Evolutionary conservation across 1,284 basidiomycete genomes (phyloP).

Genomic region (Leccinum fuscescens): DNA sequence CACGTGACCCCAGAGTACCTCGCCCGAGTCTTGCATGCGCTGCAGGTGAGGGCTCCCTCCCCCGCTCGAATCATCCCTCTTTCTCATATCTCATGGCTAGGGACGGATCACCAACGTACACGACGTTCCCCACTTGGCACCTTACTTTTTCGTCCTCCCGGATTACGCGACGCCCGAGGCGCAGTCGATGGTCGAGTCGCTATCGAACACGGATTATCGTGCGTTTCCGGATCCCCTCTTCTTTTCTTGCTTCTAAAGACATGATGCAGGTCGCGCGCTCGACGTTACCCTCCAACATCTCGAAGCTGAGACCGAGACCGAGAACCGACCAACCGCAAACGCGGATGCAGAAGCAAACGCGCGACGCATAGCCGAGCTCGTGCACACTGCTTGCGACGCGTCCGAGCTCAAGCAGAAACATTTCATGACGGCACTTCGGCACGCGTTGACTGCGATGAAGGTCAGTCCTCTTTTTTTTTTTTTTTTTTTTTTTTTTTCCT

Average conservation of each 20-base stretch:
- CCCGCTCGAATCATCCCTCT: not conserved
- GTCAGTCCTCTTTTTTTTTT: slow-evolving; percentile 35
- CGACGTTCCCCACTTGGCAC: slow-evolving; percentile 64
- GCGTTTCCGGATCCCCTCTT: slow-evolving; percentile 13
- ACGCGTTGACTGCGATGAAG: slow-evolving; percentile 79
- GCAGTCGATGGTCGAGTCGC: slow-evolving; percentile 47
- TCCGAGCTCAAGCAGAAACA: slow-evolving; percentile 47
- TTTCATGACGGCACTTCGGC: slow-evolving; percentile 71
- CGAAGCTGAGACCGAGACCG: not conserved
- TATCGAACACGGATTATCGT: slow-evolving; percentile 47
- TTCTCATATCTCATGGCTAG: slow-evolving; percentile 35
- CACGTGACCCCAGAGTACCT: slow-evolving; percentile 55
- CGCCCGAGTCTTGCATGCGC: slow-evolving; percentile 50
- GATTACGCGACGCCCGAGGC: slow-evolving; percentile 57
- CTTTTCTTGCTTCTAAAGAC: not conserved
- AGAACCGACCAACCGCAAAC: not conserved
- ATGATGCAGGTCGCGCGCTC: slow-evolving; percentile 20
- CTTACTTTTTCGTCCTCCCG: slow-evolving; percentile 77
- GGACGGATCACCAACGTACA: slow-evolving; percentile 67
- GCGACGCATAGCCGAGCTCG: slow-evolving; percentile 32
- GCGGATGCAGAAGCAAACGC: not conserved
- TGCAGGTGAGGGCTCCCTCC: slow-evolving; percentile 44
- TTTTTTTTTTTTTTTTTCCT: not conserved
- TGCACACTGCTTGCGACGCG: slow-evolving; percentile 47
- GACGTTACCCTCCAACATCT: slow-evolving; percentile 1